A percentile compares a stretch with the other conserved stretches of the same genome.
Conservation (phyloP, 768 basidiomycete genomes). For the Hortiboletus campestris region DNA sequence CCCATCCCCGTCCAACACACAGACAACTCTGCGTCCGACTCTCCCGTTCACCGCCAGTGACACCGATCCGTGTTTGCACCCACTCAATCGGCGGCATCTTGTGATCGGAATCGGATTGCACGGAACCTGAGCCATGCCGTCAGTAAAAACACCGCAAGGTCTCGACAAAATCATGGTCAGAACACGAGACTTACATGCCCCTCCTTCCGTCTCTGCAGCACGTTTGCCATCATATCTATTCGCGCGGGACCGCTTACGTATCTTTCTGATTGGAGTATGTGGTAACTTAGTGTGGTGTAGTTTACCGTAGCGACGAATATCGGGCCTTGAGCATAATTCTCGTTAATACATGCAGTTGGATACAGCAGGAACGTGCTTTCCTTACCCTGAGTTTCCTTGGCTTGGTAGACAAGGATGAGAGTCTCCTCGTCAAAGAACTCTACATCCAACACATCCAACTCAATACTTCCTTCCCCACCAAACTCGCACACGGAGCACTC, state of each 20-base stretch:
- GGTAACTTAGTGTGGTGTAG: constrained; percentile 62
- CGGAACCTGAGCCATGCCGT: constrained; percentile 45
- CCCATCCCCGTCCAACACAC: constrained; percentile 66
- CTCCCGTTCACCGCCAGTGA: constrained; percentile 74
- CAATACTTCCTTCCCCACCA: constrained; percentile 30
- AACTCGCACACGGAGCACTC: constrained; percentile 43
- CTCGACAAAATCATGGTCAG: constrained; percentile 30
- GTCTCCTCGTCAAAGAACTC: constrained; percentile 80
- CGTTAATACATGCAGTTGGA: constrained; percentile 29
- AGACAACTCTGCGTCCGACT: constrained; percentile 69
- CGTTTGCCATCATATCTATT: constrained; percentile 64
- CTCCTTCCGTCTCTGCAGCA: constrained; percentile 53
- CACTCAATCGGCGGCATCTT: constrained; percentile 53
- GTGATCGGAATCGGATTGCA: constrained; percentile 51
- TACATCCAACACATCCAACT: constrained; percentile 57
- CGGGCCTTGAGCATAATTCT: constrained; percentile 39
- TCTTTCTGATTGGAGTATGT: constrained; percentile 44
- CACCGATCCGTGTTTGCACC: constrained; percentile 50
- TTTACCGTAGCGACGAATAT: constrained; percentile 61
- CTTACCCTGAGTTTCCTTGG: constrained; percentile 49
- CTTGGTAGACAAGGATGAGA: constrained; percentile 63
- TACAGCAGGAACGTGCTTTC: constrained; percentile 17
- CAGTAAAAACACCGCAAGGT: constrained; percentile 32
- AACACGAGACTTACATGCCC: constrained; percentile 58
- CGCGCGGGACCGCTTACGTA: constrained; percentile 56